Evolutionary conservation across 1,139 yeast genomes (phyloP), one percentile per base, ranked within the genome.

Genomic region (Sugiyamaella castrensis): DNA sequence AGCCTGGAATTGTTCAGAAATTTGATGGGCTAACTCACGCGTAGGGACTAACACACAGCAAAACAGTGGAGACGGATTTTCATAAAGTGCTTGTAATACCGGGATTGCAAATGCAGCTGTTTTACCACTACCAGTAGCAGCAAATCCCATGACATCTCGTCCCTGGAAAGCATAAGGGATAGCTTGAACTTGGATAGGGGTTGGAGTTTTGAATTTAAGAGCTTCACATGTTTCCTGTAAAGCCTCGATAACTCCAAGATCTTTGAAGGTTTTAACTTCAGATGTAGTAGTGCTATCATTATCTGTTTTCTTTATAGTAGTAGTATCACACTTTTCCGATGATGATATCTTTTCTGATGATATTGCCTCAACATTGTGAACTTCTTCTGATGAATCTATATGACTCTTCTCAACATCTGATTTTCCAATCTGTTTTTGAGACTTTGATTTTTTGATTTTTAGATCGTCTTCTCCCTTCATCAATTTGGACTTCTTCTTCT

Each of bases 51-150:
- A 70, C 1, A 92, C 94, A 57, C 94, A 81, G 7, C 95, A 95
- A 67, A 82, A 92, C 61, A 87, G 85, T 1, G 97, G 92, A 5
- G 83, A 75, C 60, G 92, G 96, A 16, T 86, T 88, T 53, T 87
- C 81, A 88, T 96, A 91, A 45, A 92, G 74, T 0, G 89, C 83
- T 67, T 94, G 97, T 37, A 92, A 74, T 40, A 92, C 88, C 1
- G 98, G 98, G 45, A 94, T 71, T 8, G 92, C 81, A 67, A 94
- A 94, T 0, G 98, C 98, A 9, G 98, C 97, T 0, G 99, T 94
- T 67, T 94, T 94, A 70, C 99, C 99, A 16, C 96, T 86, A 55
- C 99, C 99, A 1, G 99, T 94, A 65, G 97, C 84, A 9, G 99
- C 99, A 84, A 94, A 88, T 58, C 98, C 98, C 51, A 94, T 96